phyloP scores from a whole-genome alignment of 2,329 filamentous ascomycete genomes.

The Cercospora berteroae region DNA sequence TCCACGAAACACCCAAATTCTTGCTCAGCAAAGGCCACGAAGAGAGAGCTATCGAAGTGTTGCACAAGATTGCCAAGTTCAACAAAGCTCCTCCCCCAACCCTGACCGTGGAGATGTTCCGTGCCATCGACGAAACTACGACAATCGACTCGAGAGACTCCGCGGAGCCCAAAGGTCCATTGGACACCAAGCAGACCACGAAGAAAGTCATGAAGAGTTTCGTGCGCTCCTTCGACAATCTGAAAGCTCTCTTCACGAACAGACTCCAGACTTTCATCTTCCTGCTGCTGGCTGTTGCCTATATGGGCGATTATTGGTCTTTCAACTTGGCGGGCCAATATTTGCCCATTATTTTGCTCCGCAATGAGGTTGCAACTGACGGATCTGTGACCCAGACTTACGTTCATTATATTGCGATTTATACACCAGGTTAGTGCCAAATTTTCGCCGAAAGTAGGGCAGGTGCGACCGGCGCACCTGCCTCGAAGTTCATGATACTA shows the following conservation, averaged over 20 bases:
- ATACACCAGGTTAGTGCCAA: conserved; percentile 46
- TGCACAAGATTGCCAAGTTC: conserved; percentile 46
- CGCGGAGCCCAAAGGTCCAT: background rate
- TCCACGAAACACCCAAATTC: conserved; percentile 62
- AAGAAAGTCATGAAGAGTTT: conserved; percentile 8
- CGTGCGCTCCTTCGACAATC: conserved; percentile 37
- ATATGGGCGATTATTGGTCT: conserved; percentile 53
- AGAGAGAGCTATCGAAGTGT: conserved; percentile 49
- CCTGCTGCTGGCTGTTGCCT: conserved; percentile 51
- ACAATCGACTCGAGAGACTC: conserved; percentile 24
- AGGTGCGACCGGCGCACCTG: background rate
- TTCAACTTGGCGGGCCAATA: conserved; percentile 51
- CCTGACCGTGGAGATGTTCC: conserved; percentile 37
- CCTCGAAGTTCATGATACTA: background rate
- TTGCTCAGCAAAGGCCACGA: conserved; percentile 55
- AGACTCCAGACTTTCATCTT: conserved; percentile 48
- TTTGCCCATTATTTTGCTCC: conserved; percentile 51
- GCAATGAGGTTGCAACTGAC: conserved; percentile 8
- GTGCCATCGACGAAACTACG: conserved; percentile 13
- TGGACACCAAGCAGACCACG: conserved; percentile 7
- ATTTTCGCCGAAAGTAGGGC: too few species aligned
- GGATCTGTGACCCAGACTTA: conserved; percentile 44
- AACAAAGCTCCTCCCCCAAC: conserved; percentile 42
- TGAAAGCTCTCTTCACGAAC: conserved; percentile 44
- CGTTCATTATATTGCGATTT: conserved; percentile 55